phyloP scores from a whole-genome alignment of 2,329 filamentous ascomycete species.

The Elsinoe batatas region DNA sequence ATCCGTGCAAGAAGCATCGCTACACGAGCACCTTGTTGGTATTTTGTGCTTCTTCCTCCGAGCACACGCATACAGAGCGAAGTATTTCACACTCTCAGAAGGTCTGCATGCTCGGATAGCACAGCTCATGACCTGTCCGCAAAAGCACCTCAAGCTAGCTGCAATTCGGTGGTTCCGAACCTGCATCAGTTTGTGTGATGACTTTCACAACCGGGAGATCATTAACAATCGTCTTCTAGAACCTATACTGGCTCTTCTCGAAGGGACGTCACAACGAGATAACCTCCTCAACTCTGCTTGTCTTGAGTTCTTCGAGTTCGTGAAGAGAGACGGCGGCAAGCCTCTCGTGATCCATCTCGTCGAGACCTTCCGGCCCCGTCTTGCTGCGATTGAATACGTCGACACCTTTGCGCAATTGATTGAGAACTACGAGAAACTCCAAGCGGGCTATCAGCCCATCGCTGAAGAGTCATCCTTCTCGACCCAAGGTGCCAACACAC shows the following conservation, averaged over 20 bases:
- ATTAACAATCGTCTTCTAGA: slow-evolving; percentile 72
- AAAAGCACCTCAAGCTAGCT: slow-evolving; percentile 88
- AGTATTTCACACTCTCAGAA: slow-evolving; percentile 76
- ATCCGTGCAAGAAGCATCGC: slow-evolving; percentile 72
- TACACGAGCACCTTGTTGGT: slow-evolving; percentile 85
- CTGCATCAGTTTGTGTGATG: slow-evolving; percentile 74
- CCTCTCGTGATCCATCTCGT: slow-evolving; percentile 75
- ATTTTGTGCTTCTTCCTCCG: slow-evolving; percentile 89
- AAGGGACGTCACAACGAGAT: slow-evolving; percentile 79
- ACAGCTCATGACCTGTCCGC: slow-evolving; percentile 69
- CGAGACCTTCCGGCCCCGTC: slow-evolving; percentile 68
- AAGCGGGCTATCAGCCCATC: slow-evolving; percentile 47
- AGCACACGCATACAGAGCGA: slow-evolving; percentile 76
- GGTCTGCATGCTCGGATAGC: slow-evolving; percentile 68
- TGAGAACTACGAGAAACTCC: slow-evolving; percentile 66
- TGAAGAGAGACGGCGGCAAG: slow-evolving; percentile 69
- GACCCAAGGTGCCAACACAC: slow-evolving; percentile 53
- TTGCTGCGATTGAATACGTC: slow-evolving; percentile 69
- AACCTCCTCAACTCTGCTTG: slow-evolving; percentile 91
- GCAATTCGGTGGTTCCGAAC: slow-evolving; percentile 91
- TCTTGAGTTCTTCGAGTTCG: slow-evolving; percentile 85
- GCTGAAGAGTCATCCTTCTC: slow-evolving; percentile 56
- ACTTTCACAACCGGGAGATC: slow-evolving; percentile 81
- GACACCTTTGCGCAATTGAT: slow-evolving; percentile 74
- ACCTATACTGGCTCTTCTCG: slow-evolving; percentile 73